Percentiles rank a stretch among this genome's conserved stretches.
phyloP scores from a whole-genome alignment of 1,284 basidiomycete genomes.

The Schizophyllum amplum region DNA sequence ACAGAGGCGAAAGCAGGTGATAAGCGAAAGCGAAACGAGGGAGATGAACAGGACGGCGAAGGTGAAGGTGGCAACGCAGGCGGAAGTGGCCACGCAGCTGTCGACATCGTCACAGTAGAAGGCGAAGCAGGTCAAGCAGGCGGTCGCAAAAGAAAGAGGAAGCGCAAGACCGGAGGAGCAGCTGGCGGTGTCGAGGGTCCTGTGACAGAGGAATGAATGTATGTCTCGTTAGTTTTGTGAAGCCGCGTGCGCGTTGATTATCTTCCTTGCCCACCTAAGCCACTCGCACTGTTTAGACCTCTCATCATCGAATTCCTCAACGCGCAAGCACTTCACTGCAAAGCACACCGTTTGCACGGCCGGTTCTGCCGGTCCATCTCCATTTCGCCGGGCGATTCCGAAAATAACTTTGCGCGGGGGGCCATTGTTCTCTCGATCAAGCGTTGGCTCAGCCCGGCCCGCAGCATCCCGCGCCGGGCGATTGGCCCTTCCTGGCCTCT shows the following conservation, averaged over 20 bases:
- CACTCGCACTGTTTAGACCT: too few relatives aligned
- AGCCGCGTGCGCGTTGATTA: neutral
- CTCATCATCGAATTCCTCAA: too few relatives aligned
- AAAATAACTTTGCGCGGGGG: too few relatives aligned
- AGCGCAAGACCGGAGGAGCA: neutral
- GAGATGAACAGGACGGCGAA: neutral
- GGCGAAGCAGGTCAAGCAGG: neutral
- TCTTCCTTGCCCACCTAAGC: neutral
- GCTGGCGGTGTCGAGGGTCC: neutral
- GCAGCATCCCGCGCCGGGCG: too few relatives aligned
- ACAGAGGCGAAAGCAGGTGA: conserved; percentile 13
- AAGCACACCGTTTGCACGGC: too few relatives aligned
- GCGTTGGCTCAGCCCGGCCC: too few relatives aligned
- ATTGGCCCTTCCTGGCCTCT: too few relatives aligned
- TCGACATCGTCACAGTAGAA: neutral
- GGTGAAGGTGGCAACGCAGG: too few relatives aligned
- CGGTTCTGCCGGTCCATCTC: too few relatives aligned
- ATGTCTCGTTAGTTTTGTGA: neutral
- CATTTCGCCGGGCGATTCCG: too few relatives aligned
- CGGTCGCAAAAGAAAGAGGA: neutral
- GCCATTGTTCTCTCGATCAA: too few relatives aligned
- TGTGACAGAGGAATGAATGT: neutral
- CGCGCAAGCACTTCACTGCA: too few relatives aligned
- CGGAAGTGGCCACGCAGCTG: neutral
- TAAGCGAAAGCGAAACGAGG: neutral